phyloP scores from a whole-genome alignment of 2,329 filamentous ascomycete genomes.

The Nannizziopsis arthrosporioides region DNA sequence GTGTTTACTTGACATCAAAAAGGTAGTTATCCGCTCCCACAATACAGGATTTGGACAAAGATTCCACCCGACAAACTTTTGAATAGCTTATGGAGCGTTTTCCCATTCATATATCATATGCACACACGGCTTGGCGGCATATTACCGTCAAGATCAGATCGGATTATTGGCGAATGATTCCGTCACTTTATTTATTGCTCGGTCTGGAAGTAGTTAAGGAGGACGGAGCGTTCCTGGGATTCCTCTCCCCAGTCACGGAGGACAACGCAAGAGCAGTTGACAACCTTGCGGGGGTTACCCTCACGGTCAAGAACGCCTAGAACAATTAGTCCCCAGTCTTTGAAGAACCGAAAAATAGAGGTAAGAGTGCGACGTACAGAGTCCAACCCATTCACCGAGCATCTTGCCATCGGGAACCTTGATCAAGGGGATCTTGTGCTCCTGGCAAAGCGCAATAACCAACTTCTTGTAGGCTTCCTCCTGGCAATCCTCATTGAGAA shows the following conservation, averaged over 20 bases:
- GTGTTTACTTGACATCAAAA: background rate
- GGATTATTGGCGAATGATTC: background rate
- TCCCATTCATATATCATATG: too few relatives aligned
- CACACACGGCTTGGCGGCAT: too few relatives aligned
- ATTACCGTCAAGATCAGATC: too few relatives aligned
- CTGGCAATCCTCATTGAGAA: slow-evolving; percentile 99
- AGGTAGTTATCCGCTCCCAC: background rate
- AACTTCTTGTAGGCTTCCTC: slow-evolving; percentile 99
- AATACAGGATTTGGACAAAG: background rate
- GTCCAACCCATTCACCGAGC: slow-evolving; percentile 98
- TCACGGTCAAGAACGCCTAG: slow-evolving; percentile 95
- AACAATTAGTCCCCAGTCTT: slow-evolving; percentile 4
- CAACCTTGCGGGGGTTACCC: slow-evolving; percentile 98
- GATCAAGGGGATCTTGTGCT: slow-evolving; percentile 99
- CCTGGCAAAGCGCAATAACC: slow-evolving; percentile 92
- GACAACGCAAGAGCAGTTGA: slow-evolving; percentile 99
- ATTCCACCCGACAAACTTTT: background rate
- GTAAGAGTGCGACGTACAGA: slow-evolving; percentile 61
- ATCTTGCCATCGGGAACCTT: slow-evolving; percentile 99
- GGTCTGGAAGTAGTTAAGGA: slow-evolving; percentile 99
- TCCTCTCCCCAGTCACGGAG: slow-evolving; percentile 99
- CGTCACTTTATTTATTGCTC: slow-evolving; percentile 20
- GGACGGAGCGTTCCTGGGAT: slow-evolving; percentile 94
- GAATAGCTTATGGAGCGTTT: too few relatives aligned
- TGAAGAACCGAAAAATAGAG: slow-evolving; percentile 13